phyloP scores from a whole-genome alignment of 2,329 filamentous ascomycete species.

The Pseudogymnoascus sp. region DNA sequence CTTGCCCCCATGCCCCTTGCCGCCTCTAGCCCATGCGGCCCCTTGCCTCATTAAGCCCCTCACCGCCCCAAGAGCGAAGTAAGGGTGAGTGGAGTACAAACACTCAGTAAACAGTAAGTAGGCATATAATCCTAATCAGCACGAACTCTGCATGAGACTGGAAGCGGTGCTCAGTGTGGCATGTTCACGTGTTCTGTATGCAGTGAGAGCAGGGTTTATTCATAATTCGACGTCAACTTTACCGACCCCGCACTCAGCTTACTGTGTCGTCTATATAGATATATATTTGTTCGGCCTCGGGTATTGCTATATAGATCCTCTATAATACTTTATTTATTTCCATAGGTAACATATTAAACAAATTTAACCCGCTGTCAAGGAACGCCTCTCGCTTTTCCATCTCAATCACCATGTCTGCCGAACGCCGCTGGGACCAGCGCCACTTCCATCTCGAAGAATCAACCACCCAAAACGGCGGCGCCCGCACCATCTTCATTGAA shows the following conservation, averaged over 20 bases:
- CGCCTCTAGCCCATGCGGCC: background rate
- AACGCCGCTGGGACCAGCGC: conserved; percentile 15
- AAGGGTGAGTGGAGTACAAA: background rate
- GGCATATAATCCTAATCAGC: background rate
- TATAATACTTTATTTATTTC: background rate
- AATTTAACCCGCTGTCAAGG: background rate
- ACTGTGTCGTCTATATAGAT: background rate
- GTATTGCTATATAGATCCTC: background rate
- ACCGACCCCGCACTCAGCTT: background rate
- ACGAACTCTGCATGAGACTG: background rate
- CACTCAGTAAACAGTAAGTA: background rate
- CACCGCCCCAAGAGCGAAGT: background rate
- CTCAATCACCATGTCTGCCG: conserved; percentile 12
- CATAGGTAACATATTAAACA: background rate
- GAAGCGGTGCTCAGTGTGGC: background rate
- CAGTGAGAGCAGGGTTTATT: background rate
- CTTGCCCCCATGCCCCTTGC: background rate
- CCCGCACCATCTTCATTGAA: conserved; percentile 17
- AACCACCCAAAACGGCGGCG: conserved; percentile 14
- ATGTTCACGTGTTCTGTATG: background rate
- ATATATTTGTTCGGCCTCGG: background rate
- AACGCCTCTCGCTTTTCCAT: background rate
- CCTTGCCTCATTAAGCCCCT: background rate
- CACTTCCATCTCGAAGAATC: conserved; percentile 17
- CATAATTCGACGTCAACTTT: background rate